phyloP scores from a whole-genome alignment of 2,329 filamentous ascomycete species.

The Rutstroemia sp. region DNA sequence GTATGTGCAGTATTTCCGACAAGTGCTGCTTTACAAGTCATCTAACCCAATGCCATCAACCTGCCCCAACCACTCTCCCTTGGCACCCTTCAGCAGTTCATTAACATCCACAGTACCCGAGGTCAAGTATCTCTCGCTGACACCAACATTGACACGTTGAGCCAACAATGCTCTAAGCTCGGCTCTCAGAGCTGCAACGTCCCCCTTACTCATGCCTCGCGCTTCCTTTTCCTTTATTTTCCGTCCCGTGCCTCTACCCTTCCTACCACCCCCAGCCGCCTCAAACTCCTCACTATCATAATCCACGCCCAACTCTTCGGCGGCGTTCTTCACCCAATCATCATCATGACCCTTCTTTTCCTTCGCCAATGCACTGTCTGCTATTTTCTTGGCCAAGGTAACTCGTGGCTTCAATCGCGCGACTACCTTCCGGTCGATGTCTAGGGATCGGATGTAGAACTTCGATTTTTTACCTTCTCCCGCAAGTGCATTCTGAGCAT shows the following conservation, averaged over 20 bases:
- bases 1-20: not conserved
- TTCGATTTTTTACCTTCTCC: slow-evolving; percentile 39
- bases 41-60: slow-evolving; percentile 30
- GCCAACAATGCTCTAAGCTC: slow-evolving; percentile 65
- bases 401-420: slow-evolving; percentile 69
- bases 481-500: slow-evolving; percentile 47
- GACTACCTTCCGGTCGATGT: slow-evolving; percentile 75
- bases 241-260: slow-evolving; percentile 64
- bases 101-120: slow-evolving; percentile 79
- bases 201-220: slow-evolving; percentile 60
- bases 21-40: slow-evolving; percentile 13
- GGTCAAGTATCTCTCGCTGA: slow-evolving; percentile 80
- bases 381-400: slow-evolving; percentile 76
- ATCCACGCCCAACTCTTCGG: slow-evolving; percentile 88
- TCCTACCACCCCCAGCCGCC: slow-evolving; percentile 47
- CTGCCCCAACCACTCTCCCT: slow-evolving; percentile 39
- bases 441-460: slow-evolving; percentile 71
- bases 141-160: slow-evolving; percentile 74
- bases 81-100: slow-evolving; percentile 56
- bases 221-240: slow-evolving; percentile 70
- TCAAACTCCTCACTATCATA: slow-evolving; percentile 87
- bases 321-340: slow-evolving; percentile 74
- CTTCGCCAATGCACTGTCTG: slow-evolving; percentile 76
- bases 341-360: slow-evolving; percentile 80
- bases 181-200: slow-evolving; percentile 61